phyloP scores from a whole-genome alignment of 225 moss, liverwort and hornwort genomes.

The Pseudisothecium myosuroides region DNA sequence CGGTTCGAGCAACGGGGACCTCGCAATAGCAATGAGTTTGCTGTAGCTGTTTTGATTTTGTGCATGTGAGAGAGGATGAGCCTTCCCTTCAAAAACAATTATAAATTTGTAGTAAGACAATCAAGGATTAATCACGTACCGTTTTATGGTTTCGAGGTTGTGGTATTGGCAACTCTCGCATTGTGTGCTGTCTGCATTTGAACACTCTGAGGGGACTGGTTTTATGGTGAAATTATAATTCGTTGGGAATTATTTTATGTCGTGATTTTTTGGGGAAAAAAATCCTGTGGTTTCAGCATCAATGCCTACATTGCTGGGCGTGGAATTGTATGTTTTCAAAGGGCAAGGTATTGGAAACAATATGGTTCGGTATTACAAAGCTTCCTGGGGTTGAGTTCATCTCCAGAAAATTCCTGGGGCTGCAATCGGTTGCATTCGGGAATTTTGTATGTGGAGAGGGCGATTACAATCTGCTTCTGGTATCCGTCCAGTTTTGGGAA shows the following conservation, averaged over 20 bases:
- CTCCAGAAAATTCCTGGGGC: background rate
- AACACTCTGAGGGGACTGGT: background rate
- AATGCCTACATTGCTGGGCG: background rate
- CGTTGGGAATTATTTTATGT: background rate
- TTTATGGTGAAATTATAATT: background rate
- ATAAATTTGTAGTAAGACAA: background rate
- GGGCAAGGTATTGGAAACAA: background rate
- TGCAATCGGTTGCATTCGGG: background rate
- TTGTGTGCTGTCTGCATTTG: background rate
- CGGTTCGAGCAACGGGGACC: background rate
- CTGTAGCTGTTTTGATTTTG: background rate
- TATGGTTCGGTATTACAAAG: background rate
- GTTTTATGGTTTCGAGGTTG: background rate
- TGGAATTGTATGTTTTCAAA: background rate
- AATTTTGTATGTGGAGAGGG: background rate
- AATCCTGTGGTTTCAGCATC: background rate
- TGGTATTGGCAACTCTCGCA: background rate
- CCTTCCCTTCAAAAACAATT: background rate
- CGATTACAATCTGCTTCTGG: background rate
- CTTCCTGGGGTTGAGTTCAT: constrained; percentile 6
- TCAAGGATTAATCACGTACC: background rate
- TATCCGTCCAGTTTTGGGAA: background rate
- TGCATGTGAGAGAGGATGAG: background rate
- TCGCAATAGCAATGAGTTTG: background rate
- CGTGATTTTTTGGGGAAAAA: background rate